Conservation (phyloP, 306 rosid genomes). For the Mimosa pudica region DNA sequence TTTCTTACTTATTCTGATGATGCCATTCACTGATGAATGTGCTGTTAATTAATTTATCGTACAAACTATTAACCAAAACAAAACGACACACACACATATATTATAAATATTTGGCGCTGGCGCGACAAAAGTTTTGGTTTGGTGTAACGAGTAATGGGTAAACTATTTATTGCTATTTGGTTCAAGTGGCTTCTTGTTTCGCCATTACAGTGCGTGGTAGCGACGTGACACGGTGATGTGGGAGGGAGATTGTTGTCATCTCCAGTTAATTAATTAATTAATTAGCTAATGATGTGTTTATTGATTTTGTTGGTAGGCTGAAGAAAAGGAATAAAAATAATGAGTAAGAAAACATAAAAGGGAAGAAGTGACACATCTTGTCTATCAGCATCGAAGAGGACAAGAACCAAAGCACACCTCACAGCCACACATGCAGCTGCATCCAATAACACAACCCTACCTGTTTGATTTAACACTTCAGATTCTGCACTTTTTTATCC, state of each 20-base stretch:
- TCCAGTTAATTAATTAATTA: neutral
- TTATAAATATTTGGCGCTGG: neutral
- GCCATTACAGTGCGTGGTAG: neutral
- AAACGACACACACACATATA: neutral
- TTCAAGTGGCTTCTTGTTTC: neutral
- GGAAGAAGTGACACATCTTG: constrained; percentile 32
- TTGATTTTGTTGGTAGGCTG: too few relatives aligned
- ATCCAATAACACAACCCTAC: constrained; percentile 37
- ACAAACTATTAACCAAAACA: neutral
- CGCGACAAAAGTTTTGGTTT: neutral
- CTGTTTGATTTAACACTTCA: constrained; percentile 88
- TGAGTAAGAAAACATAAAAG: constrained; percentile 1
- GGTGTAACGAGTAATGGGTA: neutral
- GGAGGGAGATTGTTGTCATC: neutral
- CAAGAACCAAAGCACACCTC: constrained; percentile 40
- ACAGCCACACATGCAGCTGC: constrained; percentile 35
- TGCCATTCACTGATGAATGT: neutral
- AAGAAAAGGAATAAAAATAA: neutral
- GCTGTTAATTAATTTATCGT: neutral
- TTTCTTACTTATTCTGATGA: neutral
- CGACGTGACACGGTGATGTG: neutral
- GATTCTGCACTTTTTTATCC: constrained; percentile 71
- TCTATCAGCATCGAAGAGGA: constrained; percentile 36
- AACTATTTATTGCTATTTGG: neutral
- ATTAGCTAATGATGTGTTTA: neutral